Percentiles rank a stretch among this genome's conserved stretches.
These are phyloP conservation scores for Entophlyctis luteolus DNA, from an alignment of 192 early-diverging fungal genomes.

Conservation along the genomic window DNA sequence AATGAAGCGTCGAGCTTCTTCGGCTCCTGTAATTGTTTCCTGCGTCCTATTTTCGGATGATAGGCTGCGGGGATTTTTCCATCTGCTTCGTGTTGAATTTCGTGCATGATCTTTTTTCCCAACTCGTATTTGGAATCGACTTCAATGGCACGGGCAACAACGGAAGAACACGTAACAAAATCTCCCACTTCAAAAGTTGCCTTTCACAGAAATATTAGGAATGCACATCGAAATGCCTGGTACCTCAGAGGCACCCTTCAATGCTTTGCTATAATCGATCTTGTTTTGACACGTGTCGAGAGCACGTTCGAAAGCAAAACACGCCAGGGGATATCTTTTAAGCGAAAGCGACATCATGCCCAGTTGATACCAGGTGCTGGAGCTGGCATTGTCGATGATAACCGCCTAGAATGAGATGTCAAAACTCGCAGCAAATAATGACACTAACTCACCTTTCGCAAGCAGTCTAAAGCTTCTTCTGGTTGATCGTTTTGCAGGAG, in stretches of 20 bases:
- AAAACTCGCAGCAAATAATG: not conserved
- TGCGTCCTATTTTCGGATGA: not conserved
- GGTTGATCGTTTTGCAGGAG: not conserved
- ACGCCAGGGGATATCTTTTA: not conserved
- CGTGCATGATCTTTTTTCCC: not conserved
- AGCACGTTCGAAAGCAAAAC: not conserved
- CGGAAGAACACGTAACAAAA: not conserved
- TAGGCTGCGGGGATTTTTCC: not conserved
- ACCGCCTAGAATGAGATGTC: not conserved
- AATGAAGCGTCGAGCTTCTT: no score
- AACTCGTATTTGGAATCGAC: not conserved
- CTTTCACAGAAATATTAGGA: no score
- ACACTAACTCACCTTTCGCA: not conserved
- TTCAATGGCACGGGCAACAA: not conserved
- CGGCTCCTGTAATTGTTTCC: no score
- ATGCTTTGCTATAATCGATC: not conserved
- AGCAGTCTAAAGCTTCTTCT: not conserved
- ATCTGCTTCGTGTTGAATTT: not conserved
- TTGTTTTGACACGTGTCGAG: not conserved
- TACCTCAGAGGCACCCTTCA: constrained; percentile 1
- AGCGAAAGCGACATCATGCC: not conserved
- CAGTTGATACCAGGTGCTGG: not conserved
- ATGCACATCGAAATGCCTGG: no score
- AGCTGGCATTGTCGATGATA: not conserved
- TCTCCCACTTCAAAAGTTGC: not conserved